These are phyloP conservation scores for Backusella westeae DNA, from an alignment of 192 early-diverging fungal genomes.

Conservation along the genomic window DNA sequence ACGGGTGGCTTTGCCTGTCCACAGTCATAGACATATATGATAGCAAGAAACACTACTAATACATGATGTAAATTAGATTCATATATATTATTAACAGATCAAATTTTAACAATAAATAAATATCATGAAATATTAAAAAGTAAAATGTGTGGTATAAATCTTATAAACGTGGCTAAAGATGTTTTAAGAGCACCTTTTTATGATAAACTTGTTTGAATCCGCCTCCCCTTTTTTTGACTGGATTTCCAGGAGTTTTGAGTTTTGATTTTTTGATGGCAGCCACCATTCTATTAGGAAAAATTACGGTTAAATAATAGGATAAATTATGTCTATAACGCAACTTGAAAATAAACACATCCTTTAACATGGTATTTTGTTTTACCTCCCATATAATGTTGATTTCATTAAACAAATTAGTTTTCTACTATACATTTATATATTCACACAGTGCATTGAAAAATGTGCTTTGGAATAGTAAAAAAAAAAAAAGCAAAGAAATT, in stretches of 20 bases:
- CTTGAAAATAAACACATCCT: neutral
- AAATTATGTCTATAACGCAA: neutral
- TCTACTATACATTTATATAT: neutral
- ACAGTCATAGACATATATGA: neutral
- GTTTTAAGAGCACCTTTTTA: neutral
- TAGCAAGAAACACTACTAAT: neutral
- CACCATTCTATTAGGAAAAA: neutral
- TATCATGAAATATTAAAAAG: neutral
- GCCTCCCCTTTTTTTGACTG: too few species aligned
- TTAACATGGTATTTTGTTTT: neutral
- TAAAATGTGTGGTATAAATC: too few species aligned
- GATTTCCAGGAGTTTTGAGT: neutral
- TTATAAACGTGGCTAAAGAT: too few species aligned
- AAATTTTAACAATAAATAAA: neutral
- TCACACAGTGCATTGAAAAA: neutral
- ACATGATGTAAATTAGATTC: neutral
- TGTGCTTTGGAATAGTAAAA: neutral
- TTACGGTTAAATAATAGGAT: neutral
- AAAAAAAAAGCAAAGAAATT: neutral
- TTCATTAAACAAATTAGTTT: too few species aligned
- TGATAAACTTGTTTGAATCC: too few species aligned
- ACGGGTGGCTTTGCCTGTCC: slow-evolving; percentile 36
- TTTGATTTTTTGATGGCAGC: neutral
- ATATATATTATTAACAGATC: neutral
- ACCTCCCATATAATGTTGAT: too few species aligned